These are phyloP conservation scores for Lactarius evosmus DNA, from an alignment of 768 basidiomycete species.

Conservation along the genomic window DNA sequence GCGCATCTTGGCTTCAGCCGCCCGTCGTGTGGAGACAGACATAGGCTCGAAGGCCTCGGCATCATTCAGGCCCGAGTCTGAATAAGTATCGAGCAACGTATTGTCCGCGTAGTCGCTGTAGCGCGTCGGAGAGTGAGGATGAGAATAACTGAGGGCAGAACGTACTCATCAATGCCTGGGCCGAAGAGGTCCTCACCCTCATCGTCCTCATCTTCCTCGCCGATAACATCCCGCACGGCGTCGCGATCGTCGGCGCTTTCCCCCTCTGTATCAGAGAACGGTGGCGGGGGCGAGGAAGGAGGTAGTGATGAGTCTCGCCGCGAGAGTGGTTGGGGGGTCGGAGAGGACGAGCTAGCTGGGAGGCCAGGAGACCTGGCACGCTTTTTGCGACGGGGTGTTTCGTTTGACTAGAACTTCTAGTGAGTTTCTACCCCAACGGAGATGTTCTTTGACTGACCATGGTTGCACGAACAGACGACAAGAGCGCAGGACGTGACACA, in stretches of 20 bases:
- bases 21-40: constrained; percentile 66
- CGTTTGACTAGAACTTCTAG: constrained; percentile 9
- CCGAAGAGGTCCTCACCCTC: constrained; percentile 93
- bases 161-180: constrained; percentile 71
- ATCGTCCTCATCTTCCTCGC: constrained; percentile 72
- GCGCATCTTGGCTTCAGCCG: constrained; percentile 84
- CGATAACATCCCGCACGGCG: constrained; percentile 60
- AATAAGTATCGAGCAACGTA: constrained; percentile 80
- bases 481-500: not conserved
- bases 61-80: constrained; percentile 84
- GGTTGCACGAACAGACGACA: not conserved
- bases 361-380: constrained; percentile 28
- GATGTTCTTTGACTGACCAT: constrained; percentile 1
- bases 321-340: constrained; percentile 40
- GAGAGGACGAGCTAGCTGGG: constrained; percentile 40
- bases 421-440: not conserved
- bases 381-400: constrained; percentile 29
- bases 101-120: constrained; percentile 84
- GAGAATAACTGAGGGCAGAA: constrained; percentile 21
- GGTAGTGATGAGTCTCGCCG: constrained; percentile 58
- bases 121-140: constrained; percentile 4
- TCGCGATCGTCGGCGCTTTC: constrained; percentile 73
- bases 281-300: constrained; percentile 78
- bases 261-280: constrained; percentile 79
- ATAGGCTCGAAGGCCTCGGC: constrained; percentile 65